Evolutionary conservation across 179 eudicot species (phyloP), one percentile per base, ranked within the genome.

Genomic region (Beta corolliflora): DNA sequence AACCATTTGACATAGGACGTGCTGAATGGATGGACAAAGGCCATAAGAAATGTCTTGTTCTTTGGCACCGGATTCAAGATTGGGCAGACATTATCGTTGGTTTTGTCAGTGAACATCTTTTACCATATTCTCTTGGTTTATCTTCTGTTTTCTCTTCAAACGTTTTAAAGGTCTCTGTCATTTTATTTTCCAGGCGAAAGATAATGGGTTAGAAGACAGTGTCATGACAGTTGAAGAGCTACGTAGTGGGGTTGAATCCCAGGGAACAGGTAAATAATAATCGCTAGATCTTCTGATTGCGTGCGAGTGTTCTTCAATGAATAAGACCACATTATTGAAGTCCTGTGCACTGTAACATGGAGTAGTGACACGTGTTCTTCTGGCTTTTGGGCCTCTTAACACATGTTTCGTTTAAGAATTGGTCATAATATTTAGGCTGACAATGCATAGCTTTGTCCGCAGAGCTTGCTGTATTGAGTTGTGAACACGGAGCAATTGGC

Each of bases 21-120:
- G 97, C 97, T 46, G 98, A 93, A 86, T 94, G 99, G 98, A 87
- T 91, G 88, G 97, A 92, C 82, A 96, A 94, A 86, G 89, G 93
- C 64, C 99, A 90, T 79, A 88, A 91, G 83, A 94, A 88, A 87
- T 96, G 99, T 84, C 92, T 96, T 56, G 76, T 94, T 83, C 96
- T 95, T 58, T 95, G 99, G 99, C 99, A 92, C 70, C 88, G 99
- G 76, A 92, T 94, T 81, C 98, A 92, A 84, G 99, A 95, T 77
- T 95, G 99, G 98, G 94, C 99, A 67, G 96, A 95, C 74, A 82
- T 90, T 75, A 89, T 94, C 74, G 59, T 95, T 70, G 75, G 72
- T 60, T 92, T 94, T 86, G 99, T 96, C 77, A 91, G 99, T 67
- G 10, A 21, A 59, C 44, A n/a, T 12, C 16, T 29, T 10, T n/a